These are phyloP conservation scores for Raphanus raphanistrum DNA, from an alignment of 345 rosid species.

Conservation along the genomic window DNA sequence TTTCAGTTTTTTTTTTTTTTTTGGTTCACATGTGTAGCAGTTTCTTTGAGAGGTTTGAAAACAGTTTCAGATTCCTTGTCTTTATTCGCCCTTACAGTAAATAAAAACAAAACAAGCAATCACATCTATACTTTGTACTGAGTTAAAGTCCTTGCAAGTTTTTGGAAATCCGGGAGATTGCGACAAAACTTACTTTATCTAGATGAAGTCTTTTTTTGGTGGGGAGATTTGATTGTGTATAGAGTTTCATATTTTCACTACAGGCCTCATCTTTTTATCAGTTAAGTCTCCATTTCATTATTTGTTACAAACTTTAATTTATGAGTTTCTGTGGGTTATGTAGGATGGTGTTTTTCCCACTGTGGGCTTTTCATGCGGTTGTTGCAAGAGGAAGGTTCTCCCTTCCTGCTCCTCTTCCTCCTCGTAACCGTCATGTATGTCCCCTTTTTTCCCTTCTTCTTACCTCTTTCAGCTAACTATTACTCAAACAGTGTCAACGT, in stretches of 20 bases:
- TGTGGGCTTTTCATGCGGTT: conserved; percentile 93
- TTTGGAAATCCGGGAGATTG: background rate
- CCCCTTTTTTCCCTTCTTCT: background rate
- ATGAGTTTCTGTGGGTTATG: conserved; percentile 8
- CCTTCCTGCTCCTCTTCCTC: conserved; percentile 91
- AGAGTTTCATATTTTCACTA: background rate
- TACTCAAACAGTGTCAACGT: background rate
- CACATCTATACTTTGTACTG: conserved; percentile 5
- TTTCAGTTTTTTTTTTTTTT: background rate
- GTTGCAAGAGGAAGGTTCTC: conserved; percentile 96
- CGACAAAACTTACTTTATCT: conserved; percentile 6
- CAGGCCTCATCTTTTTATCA: background rate
- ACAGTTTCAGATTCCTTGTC: conserved; percentile 14
- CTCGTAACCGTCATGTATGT: conserved; percentile 86
- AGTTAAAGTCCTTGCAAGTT: background rate
- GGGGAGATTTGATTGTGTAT: background rate
- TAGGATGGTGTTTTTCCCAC: conserved; percentile 81
- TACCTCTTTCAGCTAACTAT: background rate
- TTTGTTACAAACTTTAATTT: background rate
- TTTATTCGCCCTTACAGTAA: background rate
- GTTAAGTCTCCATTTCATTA: background rate
- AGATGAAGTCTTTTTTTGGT: background rate
- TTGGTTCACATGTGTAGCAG: background rate
- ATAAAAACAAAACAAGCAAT: background rate
- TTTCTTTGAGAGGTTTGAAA: background rate